Evolutionary conservation across 1,284 basidiomycete genomes (phyloP).

Genomic region (Naganishia albida): DNA sequence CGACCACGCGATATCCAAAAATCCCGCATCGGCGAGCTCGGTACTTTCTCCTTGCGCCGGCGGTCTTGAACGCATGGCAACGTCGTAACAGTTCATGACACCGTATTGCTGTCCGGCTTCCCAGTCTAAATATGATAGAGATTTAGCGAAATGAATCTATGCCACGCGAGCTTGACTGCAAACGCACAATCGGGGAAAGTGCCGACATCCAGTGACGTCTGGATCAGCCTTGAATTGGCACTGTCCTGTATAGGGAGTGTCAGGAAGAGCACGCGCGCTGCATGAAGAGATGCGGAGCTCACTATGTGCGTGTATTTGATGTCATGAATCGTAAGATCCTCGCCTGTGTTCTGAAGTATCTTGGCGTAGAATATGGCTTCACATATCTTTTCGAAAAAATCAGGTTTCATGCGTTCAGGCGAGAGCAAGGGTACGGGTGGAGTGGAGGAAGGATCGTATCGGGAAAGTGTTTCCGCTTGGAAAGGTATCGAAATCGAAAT

Average conservation of each 20-base stretch:
- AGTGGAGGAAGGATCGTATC: constrained; percentile 8
- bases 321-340: constrained; percentile 15
- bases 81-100: constrained; percentile 6
- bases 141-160: not conserved
- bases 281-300: not conserved
- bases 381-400: constrained; percentile 28
- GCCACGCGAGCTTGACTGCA: not conserved
- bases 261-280: not conserved
- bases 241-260: not conserved
- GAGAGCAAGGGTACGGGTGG: constrained; percentile 15
- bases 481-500: constrained; percentile 29
- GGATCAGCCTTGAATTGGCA: constrained; percentile 3
- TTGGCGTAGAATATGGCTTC: constrained; percentile 15
- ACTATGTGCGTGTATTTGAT: constrained; percentile 13
- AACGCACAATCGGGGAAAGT: constrained; percentile 18
- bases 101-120: constrained; percentile 18
- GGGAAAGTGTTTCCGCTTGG: not conserved
- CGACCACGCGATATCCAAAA: constrained; percentile 20
- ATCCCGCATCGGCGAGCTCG: not conserved
- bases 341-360: constrained; percentile 8
- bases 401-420: constrained; percentile 5
- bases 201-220: constrained; percentile 7
- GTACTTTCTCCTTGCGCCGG: too few relatives aligned
- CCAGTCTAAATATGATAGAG: constrained; percentile 1
- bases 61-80: not conserved